phyloP scores from a whole-genome alignment of 179 eudicot species.

The Heliamphora ciliata region DNA sequence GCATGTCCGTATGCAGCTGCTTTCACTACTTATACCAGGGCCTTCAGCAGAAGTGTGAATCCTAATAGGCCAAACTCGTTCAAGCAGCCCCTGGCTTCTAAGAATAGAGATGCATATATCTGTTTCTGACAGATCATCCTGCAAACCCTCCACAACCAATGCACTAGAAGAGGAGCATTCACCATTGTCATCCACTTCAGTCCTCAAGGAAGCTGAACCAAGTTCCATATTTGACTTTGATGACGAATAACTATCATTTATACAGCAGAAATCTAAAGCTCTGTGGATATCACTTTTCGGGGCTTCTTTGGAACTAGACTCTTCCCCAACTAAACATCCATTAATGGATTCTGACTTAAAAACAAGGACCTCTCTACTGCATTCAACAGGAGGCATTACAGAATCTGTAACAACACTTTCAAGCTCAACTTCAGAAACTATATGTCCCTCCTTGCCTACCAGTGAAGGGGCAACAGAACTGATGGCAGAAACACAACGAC shows the following conservation, averaged over 20 bases:
- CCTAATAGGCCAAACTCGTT: conserved; percentile 23
- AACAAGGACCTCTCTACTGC: conserved; percentile 24
- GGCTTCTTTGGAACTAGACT: conserved; percentile 33
- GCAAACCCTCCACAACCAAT: conserved; percentile 30
- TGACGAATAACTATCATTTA: conserved; percentile 84
- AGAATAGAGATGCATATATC: conserved; percentile 57
- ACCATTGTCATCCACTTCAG: conserved; percentile 56
- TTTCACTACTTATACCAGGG: conserved; percentile 26
- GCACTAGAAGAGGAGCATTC: conserved; percentile 87
- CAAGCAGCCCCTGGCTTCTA: conserved; percentile 45
- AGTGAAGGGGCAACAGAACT: conserved; percentile 37
- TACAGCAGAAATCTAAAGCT: conserved; percentile 32
- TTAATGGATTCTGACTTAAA: conserved; percentile 30
- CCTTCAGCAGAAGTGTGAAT: conserved; percentile 24
- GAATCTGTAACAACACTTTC: conserved; percentile 29
- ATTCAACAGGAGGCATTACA: conserved; percentile 22
- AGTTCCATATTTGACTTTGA: conserved; percentile 55
- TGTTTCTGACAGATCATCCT: conserved; percentile 42
- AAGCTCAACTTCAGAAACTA: conserved; percentile 20
- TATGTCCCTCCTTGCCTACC: conserved; percentile 24
- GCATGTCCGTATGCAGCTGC: conserved; percentile 41
- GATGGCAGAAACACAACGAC: conserved; percentile 31
- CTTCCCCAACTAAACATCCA: conserved; percentile 30
- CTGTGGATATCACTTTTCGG: conserved; percentile 27
- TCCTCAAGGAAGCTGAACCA: conserved; percentile 47